A percentile compares a stretch with the other conserved stretches of the same genome.
Conservation (phyloP, 2,329 filamentous ascomycete species). For the Arthrobotrys sphaeroides region DNA sequence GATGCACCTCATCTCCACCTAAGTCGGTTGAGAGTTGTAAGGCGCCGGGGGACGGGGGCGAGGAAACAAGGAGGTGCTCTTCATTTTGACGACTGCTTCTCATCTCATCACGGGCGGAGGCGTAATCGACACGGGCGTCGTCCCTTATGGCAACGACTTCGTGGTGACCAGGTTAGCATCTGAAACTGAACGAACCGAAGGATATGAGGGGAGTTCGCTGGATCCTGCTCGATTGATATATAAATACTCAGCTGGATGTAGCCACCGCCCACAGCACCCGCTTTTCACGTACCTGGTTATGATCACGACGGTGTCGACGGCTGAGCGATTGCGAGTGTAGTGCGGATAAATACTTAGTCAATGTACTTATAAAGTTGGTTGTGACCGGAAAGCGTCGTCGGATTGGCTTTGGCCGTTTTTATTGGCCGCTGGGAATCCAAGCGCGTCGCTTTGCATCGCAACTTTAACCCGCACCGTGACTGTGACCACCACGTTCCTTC, state of each 20-base stretch:
- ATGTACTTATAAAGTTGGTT: background rate
- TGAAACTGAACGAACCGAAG: background rate
- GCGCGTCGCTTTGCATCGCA: conserved; percentile 23
- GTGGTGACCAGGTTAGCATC: conserved; percentile 4
- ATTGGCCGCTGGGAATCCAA: conserved; percentile 5
- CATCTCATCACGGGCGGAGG: conserved; percentile 49
- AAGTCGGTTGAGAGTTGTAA: background rate
- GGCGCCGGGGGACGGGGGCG: conserved; percentile 32
- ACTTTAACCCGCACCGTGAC: conserved; percentile 5
- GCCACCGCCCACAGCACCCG: background rate
- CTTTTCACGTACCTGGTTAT: conserved; percentile 7
- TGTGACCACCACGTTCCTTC: conserved; percentile 1
- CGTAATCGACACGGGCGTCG: background rate
- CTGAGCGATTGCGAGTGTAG: no score
- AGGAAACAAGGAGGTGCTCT: conserved; percentile 21
- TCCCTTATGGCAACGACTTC: background rate
- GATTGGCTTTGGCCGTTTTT: conserved; percentile 12
- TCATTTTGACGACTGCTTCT: conserved; percentile 50
- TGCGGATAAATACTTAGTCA: no score
- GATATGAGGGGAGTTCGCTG: conserved; percentile 1
- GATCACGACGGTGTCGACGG: no score
- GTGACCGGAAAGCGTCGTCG: background rate
- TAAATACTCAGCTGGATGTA: conserved; percentile 5
- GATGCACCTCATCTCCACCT: background rate
- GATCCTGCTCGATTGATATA: conserved; percentile 11